These are phyloP conservation scores for Saccharomycopsis babjevae DNA, from an alignment of 805 yeast genomes.

Conservation along the genomic window DNA sequence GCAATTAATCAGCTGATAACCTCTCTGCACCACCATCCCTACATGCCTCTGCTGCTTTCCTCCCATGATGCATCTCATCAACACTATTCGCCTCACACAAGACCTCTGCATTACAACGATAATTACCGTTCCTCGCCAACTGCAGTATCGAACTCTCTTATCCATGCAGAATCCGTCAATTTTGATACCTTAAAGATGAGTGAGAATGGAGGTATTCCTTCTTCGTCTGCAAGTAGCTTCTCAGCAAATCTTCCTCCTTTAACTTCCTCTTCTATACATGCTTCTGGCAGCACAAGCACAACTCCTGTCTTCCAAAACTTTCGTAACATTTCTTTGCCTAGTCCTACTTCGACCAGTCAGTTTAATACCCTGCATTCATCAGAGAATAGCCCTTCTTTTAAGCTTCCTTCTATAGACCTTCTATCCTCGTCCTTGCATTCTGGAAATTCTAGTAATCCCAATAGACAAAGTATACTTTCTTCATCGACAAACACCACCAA, in stretches of 20 bases:
- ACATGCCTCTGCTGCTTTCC: not conserved
- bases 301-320: not conserved
- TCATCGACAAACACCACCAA: slow-evolving; percentile 2
- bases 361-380: not conserved
- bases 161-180: not conserved
- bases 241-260: not conserved
- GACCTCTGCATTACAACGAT: not conserved
- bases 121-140: not conserved
- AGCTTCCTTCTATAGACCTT: not conserved
- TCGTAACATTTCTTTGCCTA: not conserved
- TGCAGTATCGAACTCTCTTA: not conserved
- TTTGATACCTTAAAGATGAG: not conserved
- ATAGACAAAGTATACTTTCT: slow-evolving; percentile 11
- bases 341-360: not conserved
- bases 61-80: not conserved
- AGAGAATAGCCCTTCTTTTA: not conserved
- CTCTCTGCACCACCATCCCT: not conserved
- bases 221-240: not conserved
- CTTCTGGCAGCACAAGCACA: not conserved
- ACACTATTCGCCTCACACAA: not conserved
- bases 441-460: not conserved
- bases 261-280: not conserved
- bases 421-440: not conserved
- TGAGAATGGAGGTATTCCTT: not conserved
- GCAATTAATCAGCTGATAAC: not conserved